Conservation (phyloP, 768 basidiomycete species). For the Obba rivulosa region DNA sequence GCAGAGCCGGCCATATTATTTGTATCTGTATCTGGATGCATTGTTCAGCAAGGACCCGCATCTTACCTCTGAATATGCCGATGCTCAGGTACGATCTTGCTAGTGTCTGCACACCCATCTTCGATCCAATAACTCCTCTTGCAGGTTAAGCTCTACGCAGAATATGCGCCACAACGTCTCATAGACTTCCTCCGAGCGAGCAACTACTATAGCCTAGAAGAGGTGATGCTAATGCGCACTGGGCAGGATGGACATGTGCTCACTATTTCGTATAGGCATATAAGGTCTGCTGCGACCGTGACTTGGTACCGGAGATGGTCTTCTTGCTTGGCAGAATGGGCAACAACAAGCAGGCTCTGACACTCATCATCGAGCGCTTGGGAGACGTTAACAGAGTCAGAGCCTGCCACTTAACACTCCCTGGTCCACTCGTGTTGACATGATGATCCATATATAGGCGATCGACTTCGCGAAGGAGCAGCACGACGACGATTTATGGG, state of each 20-base stretch:
- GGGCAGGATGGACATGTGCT: neutral
- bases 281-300: constrained; percentile 74
- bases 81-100: constrained; percentile 56
- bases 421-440: no score
- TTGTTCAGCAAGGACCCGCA: constrained; percentile 84
- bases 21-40: constrained; percentile 91
- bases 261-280: constrained; percentile 56
- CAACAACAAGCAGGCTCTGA: constrained; percentile 91
- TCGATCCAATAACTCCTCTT: neutral
- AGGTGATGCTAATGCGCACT: constrained; percentile 35
- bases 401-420: no score
- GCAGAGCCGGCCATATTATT: constrained; percentile 64
- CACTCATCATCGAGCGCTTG: constrained; percentile 90
- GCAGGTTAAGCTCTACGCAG: constrained; percentile 87
- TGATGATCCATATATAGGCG: constrained; percentile 44
- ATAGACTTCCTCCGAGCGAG: constrained; percentile 91
- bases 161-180: constrained; percentile 70
- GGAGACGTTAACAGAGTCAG: constrained; percentile 86
- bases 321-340: constrained; percentile 97
- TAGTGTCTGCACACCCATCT: neutral
- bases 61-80: constrained; percentile 74
- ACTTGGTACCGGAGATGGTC: constrained; percentile 94
- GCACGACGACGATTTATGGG: constrained; percentile 96
- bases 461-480: constrained; percentile 99
- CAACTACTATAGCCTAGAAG: constrained; percentile 86